Evolutionary conservation across 1,139 yeast genomes (phyloP), one percentile per base, ranked within the genome.

Genomic region (Geotrichum australiense): DNA sequence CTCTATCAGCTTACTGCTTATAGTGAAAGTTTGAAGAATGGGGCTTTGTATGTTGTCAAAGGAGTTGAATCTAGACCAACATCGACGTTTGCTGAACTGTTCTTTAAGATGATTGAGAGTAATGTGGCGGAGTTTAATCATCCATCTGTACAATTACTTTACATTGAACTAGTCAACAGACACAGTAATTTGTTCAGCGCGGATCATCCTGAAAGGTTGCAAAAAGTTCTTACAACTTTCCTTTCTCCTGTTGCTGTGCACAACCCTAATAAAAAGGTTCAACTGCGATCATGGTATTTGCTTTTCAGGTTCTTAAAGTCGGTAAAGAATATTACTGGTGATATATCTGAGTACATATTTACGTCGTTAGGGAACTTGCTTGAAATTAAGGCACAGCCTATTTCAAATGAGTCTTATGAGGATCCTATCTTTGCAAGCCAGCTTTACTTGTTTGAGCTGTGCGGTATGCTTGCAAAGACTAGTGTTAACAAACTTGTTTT

Each of bases 251-350:
- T 79, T 52, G 97, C 96, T 11, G 74, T 91, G 47, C 87, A 85
- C 59, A 85, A 81, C 61, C 68, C 71, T 3, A 70, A 72, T 49
- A 49, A 44, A 20, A 49, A 77, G 49, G 96, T 89, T 8, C 78
- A 89, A 54, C 70, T 78, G 46, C 77, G 97, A 60, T 73, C 93
- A 39, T 91, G 98, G 96, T 91, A 86, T 59, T 67, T 89, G 49
- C 84, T 91, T 53, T 80, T 80, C 56, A 74, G 94, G 57, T 84
- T 87, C 55, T 71, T 89, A 52, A 86, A 83, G 58, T 65, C 80
- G 37, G 80, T 91, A 2, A 82, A 79, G 56, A 86, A 89, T 23
- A 65, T 74, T 42, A 65, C 77, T 22, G 71, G 76, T 23, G 58
- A 56, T 41, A 58, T 63, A 31, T 74, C 74, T 31, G 66, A 60